Percentiles rank a stretch among this genome's conserved stretches.
Conservation (phyloP, 352 stramenopile species). For the Phytopythium ostracodes region DNA sequence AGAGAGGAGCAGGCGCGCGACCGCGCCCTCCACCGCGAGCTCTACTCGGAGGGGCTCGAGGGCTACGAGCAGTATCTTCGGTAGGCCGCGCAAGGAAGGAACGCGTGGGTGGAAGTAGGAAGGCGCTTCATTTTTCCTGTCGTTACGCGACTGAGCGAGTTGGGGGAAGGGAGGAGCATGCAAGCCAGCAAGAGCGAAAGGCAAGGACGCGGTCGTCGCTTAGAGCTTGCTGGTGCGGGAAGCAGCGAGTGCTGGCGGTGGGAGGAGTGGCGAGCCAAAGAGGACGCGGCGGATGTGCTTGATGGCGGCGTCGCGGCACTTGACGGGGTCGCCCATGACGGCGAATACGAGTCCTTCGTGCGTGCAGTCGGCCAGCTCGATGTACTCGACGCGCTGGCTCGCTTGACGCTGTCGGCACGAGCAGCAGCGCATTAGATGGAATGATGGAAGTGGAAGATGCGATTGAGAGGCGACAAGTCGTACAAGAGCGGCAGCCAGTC, state of each 20-base stretch:
- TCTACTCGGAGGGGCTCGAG: conserved; percentile 46
- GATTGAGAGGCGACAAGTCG: not conserved
- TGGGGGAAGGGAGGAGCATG: not conserved
- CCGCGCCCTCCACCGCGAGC: conserved; percentile 33
- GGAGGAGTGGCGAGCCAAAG: not conserved
- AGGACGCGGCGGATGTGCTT: conserved; percentile 40
- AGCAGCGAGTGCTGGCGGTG: not conserved
- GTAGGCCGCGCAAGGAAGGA: conserved; percentile 8
- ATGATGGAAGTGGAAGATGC: no score
- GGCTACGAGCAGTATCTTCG: conserved; percentile 55
- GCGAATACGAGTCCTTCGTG: conserved; percentile 68
- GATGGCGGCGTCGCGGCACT: conserved; percentile 34
- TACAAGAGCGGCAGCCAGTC: conserved; percentile 48
- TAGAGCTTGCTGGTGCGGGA: not conserved
- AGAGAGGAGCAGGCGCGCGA: conserved; percentile 36
- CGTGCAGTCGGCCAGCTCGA: conserved; percentile 41
- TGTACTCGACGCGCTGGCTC: conserved; percentile 34
- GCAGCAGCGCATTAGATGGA: not conserved
- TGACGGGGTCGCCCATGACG: conserved; percentile 59
- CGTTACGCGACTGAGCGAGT: not conserved
- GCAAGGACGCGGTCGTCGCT: not conserved
- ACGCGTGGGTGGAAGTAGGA: not conserved
- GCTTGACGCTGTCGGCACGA: conserved; percentile 25
- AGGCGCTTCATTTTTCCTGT: not conserved
- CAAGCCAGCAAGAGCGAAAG: not conserved